Base-by-base conservation (phyloP, 1,284 basidiomycete species). In the Cystobasidium pallidum region DNA sequence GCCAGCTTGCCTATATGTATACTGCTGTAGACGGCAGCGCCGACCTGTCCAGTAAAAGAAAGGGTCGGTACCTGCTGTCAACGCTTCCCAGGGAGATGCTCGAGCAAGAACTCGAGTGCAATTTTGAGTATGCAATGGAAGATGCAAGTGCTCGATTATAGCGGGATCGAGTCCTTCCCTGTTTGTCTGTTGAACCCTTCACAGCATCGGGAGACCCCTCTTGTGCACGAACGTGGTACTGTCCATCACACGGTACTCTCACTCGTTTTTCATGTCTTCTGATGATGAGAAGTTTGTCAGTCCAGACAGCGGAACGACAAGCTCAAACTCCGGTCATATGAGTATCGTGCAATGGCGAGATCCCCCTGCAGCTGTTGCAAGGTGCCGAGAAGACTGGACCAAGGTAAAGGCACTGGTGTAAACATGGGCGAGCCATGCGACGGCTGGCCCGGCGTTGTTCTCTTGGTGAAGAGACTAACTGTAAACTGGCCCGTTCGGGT, bases 251-350 rank as follows among this genome's bases (percentile, higher is more conserved):
- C 34, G 19, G 26, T 15, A 55, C n/a, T 59, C 47, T 34, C 54
- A 68, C 47, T 41, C 52, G n/a, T 59, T 68, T 30, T 68, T 68
- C 43, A 36, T 68, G 34, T 39, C 36, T n/a, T n/a, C n/a, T 17
- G 54, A 59, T 26, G 52, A 57, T 3, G 49, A 51, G 15, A 24
- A 7, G 21, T 13, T 43, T 39, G 7, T 19, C 26, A 39, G 26
- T 36, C 28, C 43, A 52, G 21, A 45, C 26, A 11, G 32, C 21
- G 2, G 2, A 47, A n/a, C 45, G 30, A 57, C 21, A 6, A 39
- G n/a, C 1, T 41, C 30, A 26, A 43, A 24, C 10, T 17, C 3
- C 7, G 13, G 13, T 19, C 13, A 3, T 24, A 8, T 26, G 41
- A 28, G 19, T 19, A 10, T 30, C 58, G 26, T 4, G 32, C 17